Conservation (phyloP, 805 yeast species). For the Millerago galiae region DNA sequence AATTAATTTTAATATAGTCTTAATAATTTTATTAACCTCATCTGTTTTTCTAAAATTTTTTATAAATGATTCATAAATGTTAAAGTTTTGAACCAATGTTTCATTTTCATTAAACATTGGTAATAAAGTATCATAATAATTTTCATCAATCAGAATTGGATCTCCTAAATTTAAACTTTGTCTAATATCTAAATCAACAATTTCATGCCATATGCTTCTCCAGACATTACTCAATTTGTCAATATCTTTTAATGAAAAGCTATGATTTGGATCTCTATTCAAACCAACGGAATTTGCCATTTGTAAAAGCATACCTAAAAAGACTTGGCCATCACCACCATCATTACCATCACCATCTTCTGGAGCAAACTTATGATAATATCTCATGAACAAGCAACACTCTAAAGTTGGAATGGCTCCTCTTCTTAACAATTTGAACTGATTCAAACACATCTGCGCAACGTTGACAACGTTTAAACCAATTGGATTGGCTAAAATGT, state of each 20-base stretch:
- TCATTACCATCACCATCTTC: slow-evolving; percentile 54
- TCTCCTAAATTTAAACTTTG: slow-evolving; percentile 44
- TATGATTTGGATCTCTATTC: slow-evolving; percentile 47
- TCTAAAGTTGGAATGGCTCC: slow-evolving; percentile 48
- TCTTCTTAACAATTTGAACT: slow-evolving; percentile 43
- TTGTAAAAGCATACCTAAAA: slow-evolving; percentile 43
- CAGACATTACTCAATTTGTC: slow-evolving; percentile 35
- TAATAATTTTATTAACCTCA: slow-evolving; percentile 26
- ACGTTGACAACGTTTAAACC: slow-evolving; percentile 38
- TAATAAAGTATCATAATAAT: slow-evolving; percentile 43
- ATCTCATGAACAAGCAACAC: slow-evolving; percentile 44
- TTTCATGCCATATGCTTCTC: slow-evolving; percentile 54
- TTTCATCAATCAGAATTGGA: slow-evolving; percentile 33
- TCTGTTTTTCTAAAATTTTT: slow-evolving; percentile 26
- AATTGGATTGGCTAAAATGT: slow-evolving; percentile 40
- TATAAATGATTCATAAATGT: slow-evolving; percentile 36
- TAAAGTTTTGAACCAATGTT: slow-evolving; percentile 32
- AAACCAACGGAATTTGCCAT: slow-evolving; percentile 54
- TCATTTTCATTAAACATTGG: slow-evolving; percentile 32
- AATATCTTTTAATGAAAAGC: slow-evolving; percentile 18
- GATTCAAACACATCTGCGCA: slow-evolving; percentile 50
- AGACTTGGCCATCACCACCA: slow-evolving; percentile 53
- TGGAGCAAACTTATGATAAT: slow-evolving; percentile 50
- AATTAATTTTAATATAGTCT: slow-evolving; percentile 31
- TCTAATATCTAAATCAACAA: slow-evolving; percentile 39